These are phyloP conservation scores for Penicillium cosmopolitanum DNA, from an alignment of 495 filamentous ascomycete genomes.

Conservation along the genomic window DNA sequence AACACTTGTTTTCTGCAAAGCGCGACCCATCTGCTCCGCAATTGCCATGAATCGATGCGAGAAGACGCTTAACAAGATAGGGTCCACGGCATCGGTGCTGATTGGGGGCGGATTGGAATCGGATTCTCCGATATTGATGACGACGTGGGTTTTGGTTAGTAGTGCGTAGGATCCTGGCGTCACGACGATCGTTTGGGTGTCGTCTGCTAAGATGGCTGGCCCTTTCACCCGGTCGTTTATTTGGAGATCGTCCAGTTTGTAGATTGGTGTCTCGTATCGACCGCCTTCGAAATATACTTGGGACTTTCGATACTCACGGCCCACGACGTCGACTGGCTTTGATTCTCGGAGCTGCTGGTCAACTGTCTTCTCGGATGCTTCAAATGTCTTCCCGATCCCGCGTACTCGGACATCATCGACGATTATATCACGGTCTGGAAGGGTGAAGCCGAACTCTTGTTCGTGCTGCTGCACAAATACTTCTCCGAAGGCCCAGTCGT, in stretches of 20 bases:
- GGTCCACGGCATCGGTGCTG: conserved; percentile 49
- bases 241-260: conserved; percentile 72
- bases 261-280: conserved; percentile 76
- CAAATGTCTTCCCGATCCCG: conserved; percentile 68
- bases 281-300: conserved; percentile 56
- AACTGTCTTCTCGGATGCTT: conserved; percentile 76
- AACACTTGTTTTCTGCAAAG: conserved; percentile 45
- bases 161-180: conserved; percentile 68
- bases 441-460: conserved; percentile 92
- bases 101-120: conserved; percentile 49
- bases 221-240: conserved; percentile 76
- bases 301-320: conserved; percentile 35
- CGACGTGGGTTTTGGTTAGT: conserved; percentile 31
- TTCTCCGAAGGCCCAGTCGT: conserved; percentile 71
- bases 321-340: conserved; percentile 39
- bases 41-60: conserved; percentile 42
- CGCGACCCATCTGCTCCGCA: conserved; percentile 50
- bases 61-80: conserved; percentile 81
- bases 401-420: conserved; percentile 90
- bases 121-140: conserved; percentile 34
- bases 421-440: conserved; percentile 81
- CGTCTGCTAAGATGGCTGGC: conserved; percentile 86
- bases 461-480: conserved; percentile 87
- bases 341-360: conserved; percentile 81
- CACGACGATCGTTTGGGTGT: conserved; percentile 91